Base-by-base conservation (phyloP, 768 basidiomycete species). In the Mycena galericulata region DNA sequence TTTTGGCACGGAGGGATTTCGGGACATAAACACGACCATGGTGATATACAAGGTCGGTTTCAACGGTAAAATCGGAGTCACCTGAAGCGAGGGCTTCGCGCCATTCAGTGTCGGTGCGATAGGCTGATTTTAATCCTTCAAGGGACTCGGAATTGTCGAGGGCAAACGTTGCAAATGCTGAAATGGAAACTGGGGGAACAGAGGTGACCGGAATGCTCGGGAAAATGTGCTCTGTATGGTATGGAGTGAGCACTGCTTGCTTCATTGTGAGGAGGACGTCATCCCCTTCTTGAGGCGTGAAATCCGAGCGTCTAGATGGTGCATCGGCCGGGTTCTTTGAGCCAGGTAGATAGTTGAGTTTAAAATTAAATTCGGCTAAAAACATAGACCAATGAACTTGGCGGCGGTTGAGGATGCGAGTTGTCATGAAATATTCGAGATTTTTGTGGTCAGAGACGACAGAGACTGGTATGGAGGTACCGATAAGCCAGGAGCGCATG, bases 371-470 rank as follows among this genome's bases (percentile, higher is more conserved):
- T 26, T 47, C 46, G 46, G 46, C 46, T 46, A 22, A 22, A 46
- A 22, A n/a, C 45, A 46, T 46, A n/a, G 45, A 46, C 45, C 45
- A 46, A n/a, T n/a, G n/a, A 22, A 46, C 45, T n/a, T 46, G 45
- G n/a, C 45, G n/a, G 45, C 45, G n/a, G 22, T 46, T 46, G 3
- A 46, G 22, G 22, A n/a, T n/a, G 18, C 45, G n/a, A 22, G 45
- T n/a, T 10, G 45, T 4, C 45, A 46, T 46, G n/a, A 46, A 46
- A 46, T 46, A 46, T n/a, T 46, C 45, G 22, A 46, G 45, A 22
- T 46, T 46, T 46, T 85, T 75, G 67, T 89, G 88, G 71, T 88
- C 88, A 1, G 73, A 27, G 70, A 89, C 81, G 0, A 81, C 73
- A n/a, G 54, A 17, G 3, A 18, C n/a, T 4, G 79, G 67, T 20